These are phyloP conservation scores for Harringtonia lauricola DNA, from an alignment of 2,329 filamentous ascomycete genomes.

Conservation along the genomic window DNA sequence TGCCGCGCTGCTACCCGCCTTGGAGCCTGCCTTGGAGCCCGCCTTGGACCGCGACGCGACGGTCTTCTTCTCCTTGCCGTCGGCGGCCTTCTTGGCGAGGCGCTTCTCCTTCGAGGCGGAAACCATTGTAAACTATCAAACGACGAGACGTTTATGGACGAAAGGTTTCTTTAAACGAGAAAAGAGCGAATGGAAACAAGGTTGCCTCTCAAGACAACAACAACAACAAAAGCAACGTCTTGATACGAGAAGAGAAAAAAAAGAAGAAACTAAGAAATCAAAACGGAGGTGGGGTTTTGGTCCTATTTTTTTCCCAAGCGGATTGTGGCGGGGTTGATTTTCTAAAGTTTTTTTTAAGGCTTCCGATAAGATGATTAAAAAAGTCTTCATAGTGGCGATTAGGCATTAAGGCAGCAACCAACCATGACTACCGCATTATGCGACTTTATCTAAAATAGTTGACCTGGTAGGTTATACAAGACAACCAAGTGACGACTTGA, in stretches of 20 bases:
- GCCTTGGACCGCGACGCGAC: conserved; percentile 54
- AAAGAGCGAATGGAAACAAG: background rate
- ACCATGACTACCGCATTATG: background rate
- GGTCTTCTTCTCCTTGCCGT: conserved; percentile 71
- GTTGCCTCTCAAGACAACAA: background rate
- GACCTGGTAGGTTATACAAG: too few species aligned
- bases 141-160: background rate
- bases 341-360: conserved; percentile 3
- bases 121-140: conserved; percentile 38
- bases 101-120: conserved; percentile 62
- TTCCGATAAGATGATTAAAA: conserved; percentile 7
- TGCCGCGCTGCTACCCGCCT: conserved; percentile 40
- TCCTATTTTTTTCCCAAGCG: conserved; percentile 1
- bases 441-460: too few species aligned
- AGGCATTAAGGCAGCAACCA: conserved; percentile 8
- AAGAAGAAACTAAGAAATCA: background rate
- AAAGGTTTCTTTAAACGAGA: background rate
- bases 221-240: too few species aligned
- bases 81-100: conserved; percentile 58
- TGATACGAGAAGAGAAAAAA: background rate
- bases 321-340: conserved; percentile 6
- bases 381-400: conserved; percentile 3
- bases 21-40: conserved; percentile 48
- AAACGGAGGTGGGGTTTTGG: conserved; percentile 3
- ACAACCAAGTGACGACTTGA: too few species aligned